Conservation (phyloP, 495 filamentous ascomycete genomes). For the Lophiotrema nucula region DNA sequence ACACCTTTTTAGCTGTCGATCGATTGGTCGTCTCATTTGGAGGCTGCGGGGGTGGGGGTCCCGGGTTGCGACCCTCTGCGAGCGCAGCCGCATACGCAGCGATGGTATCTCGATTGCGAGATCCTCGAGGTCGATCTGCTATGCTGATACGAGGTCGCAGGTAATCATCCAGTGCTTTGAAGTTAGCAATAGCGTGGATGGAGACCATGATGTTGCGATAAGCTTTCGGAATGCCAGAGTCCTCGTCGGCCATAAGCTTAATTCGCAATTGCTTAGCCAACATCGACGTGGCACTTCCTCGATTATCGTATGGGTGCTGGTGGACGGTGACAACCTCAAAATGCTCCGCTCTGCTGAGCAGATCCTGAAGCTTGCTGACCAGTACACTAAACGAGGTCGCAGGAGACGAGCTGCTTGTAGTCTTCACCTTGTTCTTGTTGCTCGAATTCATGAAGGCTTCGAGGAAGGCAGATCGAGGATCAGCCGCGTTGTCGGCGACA, state of each 20-base stretch:
- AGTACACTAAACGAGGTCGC: slow-evolving; percentile 87
- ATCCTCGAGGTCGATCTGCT: slow-evolving; percentile 72
- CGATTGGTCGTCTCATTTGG: slow-evolving; percentile 31
- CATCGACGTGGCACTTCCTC: slow-evolving; percentile 92
- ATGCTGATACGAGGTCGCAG: slow-evolving; percentile 84
- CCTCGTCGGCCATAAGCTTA: slow-evolving; percentile 85
- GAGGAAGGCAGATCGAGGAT: slow-evolving; percentile 79
- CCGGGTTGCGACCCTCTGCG: slow-evolving; percentile 39
- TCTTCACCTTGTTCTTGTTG: slow-evolving; percentile 54
- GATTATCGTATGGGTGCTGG: slow-evolving; percentile 87
- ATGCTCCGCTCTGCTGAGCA: slow-evolving; percentile 93
- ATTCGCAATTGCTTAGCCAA: slow-evolving; percentile 92
- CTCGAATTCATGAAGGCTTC: slow-evolving; percentile 89
- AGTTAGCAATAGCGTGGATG: slow-evolving; percentile 97
- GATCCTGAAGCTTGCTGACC: slow-evolving; percentile 90
- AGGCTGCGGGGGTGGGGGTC: slow-evolving; percentile 19
- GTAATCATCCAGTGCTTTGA: slow-evolving; percentile 96
- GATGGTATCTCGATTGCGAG: slow-evolving; percentile 67
- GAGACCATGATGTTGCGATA: slow-evolving; percentile 96
- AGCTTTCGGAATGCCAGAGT: slow-evolving; percentile 73
- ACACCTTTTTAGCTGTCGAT: slow-evolving; percentile 10
- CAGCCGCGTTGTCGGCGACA: slow-evolving; percentile 44
- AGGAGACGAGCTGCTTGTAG: slow-evolving; percentile 60
- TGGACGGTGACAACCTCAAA: slow-evolving; percentile 97
- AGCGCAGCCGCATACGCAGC: slow-evolving; percentile 79